Evolutionary conservation across 306 rosid genomes (phyloP), one percentile per base, ranked within the genome.

Genomic region (Pyrus betulifolia): DNA sequence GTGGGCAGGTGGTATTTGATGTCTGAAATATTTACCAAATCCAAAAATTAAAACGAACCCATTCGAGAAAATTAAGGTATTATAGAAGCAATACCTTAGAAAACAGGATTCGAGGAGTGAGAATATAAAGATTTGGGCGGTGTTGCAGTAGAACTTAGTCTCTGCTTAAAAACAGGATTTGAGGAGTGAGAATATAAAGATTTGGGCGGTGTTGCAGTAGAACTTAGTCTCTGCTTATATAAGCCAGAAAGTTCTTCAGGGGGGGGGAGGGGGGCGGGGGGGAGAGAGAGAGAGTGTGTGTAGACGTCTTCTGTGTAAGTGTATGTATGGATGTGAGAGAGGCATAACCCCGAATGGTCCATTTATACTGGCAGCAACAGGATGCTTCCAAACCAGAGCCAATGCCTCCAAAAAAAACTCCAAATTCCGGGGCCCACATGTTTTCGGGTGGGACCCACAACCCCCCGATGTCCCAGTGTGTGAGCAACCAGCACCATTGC

Each of bases 281-380:
- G 27, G 71, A 77, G 79, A 23, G 66, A 46, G 65, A 72, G 79
- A 19, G 76, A 11, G 55, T 2, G 22, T 18, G 57, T 4, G 22
- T 18, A 25, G 4, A 35, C 22, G 52, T 73, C n/a, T 21, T 59
- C 19, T 4, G 19, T 49, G 19, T 4, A 49, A 49, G 54, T 4
- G 54, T 66, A 78, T 25, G 81, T 81, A 46, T 80, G 79, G 66
- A 86, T 71, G 90, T 60, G 86, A 82, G 84, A 71, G 63, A 61
- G 83, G 79, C 67, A 4, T 80, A 38, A 78, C 25, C 70, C 79
- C 18, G 60, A 65, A 72, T 40, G 84, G 76, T 84, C 58, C 78
- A 84, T 91, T 89, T 91, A 93, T 93, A 91, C 88, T 67, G 74
- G 82, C 33, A 15, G 81, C 28, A 15, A 46, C 76, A 74, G 27